Conservation (phyloP, 1,284 basidiomycete genomes). For the Ganoderma lucidum region DNA sequence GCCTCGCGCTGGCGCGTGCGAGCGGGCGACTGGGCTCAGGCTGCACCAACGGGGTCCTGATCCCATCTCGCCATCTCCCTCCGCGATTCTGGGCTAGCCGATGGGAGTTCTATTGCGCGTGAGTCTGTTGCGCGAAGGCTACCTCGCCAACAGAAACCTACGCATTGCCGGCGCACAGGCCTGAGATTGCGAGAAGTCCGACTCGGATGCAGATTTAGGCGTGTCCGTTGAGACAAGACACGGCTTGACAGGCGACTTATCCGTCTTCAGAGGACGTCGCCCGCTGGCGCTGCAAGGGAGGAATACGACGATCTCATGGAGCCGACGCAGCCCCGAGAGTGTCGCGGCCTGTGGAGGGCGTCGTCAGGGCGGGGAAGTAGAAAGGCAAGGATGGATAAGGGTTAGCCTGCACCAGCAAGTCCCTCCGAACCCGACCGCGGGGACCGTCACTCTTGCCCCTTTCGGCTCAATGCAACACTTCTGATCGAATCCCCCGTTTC, state of each 20-base stretch:
- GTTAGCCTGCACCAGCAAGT: slow-evolving; percentile 6
- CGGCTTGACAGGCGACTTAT: background rate
- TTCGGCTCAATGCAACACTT: slow-evolving; percentile 7
- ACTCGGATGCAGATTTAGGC: slow-evolving; percentile 2
- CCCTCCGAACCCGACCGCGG: slow-evolving; percentile 14
- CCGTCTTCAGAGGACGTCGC: background rate
- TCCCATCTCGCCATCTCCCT: slow-evolving; percentile 1
- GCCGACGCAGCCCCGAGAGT: background rate
- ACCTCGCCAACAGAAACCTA: slow-evolving; percentile 3
- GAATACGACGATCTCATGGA: background rate
- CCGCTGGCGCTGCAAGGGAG: slow-evolving; percentile 12
- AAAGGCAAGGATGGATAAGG: slow-evolving; percentile 27
- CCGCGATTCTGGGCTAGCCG: background rate
- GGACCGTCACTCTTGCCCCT: slow-evolving; percentile 26
- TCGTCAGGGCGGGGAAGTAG: slow-evolving; percentile 18
- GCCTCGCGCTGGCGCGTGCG: background rate
- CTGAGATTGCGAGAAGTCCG: slow-evolving; percentile 1
- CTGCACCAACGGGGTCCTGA: background rate
- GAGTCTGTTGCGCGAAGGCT: background rate
- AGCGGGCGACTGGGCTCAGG: background rate
- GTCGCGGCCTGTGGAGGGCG: background rate
- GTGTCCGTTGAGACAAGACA: background rate
- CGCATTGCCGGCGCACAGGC: slow-evolving; percentile 8
- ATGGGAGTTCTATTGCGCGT: slow-evolving; percentile 4
- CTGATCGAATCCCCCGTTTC: slow-evolving; percentile 19